Evolutionary conservation across 2,329 filamentous ascomycete species (phyloP).

Genomic region (Colletotrichum caudatum): DNA sequence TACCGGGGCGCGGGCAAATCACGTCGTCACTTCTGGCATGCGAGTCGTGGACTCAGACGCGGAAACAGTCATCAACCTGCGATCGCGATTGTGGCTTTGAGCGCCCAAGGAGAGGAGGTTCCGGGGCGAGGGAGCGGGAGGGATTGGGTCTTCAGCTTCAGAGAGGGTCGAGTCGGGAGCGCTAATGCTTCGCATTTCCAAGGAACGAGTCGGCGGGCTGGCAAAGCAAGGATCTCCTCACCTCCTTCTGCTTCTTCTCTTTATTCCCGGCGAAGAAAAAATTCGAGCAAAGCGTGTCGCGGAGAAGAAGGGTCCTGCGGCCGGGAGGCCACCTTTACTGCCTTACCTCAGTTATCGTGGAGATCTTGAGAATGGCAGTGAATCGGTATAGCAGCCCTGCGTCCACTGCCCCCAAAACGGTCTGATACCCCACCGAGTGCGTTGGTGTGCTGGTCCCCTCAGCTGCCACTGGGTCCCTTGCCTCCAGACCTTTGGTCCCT

Average conservation of each 20-base stretch:
- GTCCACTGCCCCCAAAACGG: slow-evolving; percentile 15
- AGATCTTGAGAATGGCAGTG: slow-evolving; percentile 37
- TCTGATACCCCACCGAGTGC: slow-evolving; percentile 9
- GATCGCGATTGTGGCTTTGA: not conserved
- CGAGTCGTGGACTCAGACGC: not conserved
- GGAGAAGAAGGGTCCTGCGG: slow-evolving; percentile 35
- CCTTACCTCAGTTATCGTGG: slow-evolving; percentile 2
- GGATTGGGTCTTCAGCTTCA: not conserved
- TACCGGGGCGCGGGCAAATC: not conserved
- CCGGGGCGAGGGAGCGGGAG: not conserved
- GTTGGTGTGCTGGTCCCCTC: slow-evolving; percentile 16
- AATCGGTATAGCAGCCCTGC: slow-evolving; percentile 24
- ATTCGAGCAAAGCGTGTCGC: slow-evolving; percentile 18
- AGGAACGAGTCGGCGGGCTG: slow-evolving; percentile 16
- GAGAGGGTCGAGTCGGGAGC: slow-evolving; percentile 5
- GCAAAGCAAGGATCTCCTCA: slow-evolving; percentile 15
- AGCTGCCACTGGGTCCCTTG: slow-evolving; percentile 5
- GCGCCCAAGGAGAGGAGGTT: not conserved
- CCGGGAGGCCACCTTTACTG: slow-evolving; percentile 20
- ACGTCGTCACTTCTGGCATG: not conserved
- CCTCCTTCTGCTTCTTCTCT: not conserved
- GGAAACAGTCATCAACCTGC: not conserved
- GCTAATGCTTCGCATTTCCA: slow-evolving; percentile 25
- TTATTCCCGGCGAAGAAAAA: slow-evolving; percentile 3
- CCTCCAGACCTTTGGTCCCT: not conserved